These are phyloP conservation scores for Auricularia sp. DNA, from an alignment of 768 basidiomycete species.

Conservation along the genomic window DNA sequence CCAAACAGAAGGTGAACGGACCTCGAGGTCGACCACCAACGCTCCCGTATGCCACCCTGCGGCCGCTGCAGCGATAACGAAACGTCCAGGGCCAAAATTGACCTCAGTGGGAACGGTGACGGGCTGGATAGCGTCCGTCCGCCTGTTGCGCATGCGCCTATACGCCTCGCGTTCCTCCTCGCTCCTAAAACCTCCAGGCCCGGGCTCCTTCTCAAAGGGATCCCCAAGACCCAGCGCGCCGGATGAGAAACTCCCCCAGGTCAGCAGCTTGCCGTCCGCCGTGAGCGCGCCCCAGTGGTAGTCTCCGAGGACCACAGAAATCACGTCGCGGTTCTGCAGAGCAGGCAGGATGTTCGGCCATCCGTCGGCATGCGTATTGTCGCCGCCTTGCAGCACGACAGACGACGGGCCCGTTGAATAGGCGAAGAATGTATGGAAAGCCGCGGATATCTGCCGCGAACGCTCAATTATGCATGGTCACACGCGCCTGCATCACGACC, in stretches of 20 bases:
- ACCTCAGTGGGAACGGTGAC: conserved; percentile 60
- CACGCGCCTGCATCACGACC: conserved; percentile 15
- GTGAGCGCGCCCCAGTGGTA: conserved; percentile 88
- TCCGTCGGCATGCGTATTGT: conserved; percentile 30
- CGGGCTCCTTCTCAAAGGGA: conserved; percentile 36
- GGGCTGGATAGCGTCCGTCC: conserved; percentile 25
- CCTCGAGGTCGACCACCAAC: conserved; percentile 76
- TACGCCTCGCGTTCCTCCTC: conserved; percentile 24
- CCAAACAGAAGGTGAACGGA: conserved; percentile 14
- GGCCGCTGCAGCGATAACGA: conserved; percentile 73
- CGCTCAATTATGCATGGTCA: conserved; percentile 11
- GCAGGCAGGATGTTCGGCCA: conserved; percentile 56
- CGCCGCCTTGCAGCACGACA: conserved; percentile 62
- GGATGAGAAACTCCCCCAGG: conserved; percentile 68
- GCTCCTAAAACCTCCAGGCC: conserved; percentile 48
- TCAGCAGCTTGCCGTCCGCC: conserved; percentile 58
- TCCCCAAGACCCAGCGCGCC: conserved; percentile 86
- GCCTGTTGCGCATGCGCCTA: conserved; percentile 17
- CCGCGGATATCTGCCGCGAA: conserved; percentile 63
- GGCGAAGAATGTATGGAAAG: conserved; percentile 71
- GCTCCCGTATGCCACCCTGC: conserved; percentile 91
- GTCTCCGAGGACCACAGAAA: conserved; percentile 84
- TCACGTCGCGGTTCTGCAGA: conserved; percentile 67
- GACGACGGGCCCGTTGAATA: conserved; percentile 65
- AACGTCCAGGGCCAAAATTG: conserved; percentile 59